Percentiles rank a stretch among this genome's conserved stretches.
Evolutionary conservation across 768 basidiomycete genomes (phyloP).

Genomic region (Mycena albidolilacea): DNA sequence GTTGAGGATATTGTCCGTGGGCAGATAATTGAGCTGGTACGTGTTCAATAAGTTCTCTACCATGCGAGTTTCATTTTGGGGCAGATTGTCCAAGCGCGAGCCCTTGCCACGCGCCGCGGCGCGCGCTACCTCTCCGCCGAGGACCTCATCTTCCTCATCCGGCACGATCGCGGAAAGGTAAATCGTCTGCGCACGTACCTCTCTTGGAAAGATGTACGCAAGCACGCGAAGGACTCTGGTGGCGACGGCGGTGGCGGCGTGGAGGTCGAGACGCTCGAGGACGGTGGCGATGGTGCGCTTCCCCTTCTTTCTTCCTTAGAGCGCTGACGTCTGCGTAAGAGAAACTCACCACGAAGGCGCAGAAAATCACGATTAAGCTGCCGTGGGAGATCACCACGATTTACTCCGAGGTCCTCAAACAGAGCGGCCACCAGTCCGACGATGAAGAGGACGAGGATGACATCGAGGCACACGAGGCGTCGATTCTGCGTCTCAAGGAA

Average conservation of each 20-base stretch:
- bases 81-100: conserved; percentile 92
- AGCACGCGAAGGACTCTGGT: conserved; percentile 92
- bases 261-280: conserved; percentile 88
- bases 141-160: conserved; percentile 96
- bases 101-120: conserved; percentile 84
- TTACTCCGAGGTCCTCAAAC: conserved; percentile 87
- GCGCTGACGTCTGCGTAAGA: conserved; percentile 57
- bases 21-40: conserved; percentile 91
- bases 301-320: background rate
- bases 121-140: conserved; percentile 92
- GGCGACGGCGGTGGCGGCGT: conserved; percentile 86
- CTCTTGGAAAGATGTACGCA: conserved; percentile 97
- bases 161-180: conserved; percentile 94
- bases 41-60: conserved; percentile 34
- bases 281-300: conserved; percentile 80
- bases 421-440: conserved; percentile 87
- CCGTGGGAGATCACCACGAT: conserved; percentile 97
- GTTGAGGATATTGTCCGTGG: conserved; percentile 96
- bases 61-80: background rate
- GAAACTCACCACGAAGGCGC: conserved; percentile 85
- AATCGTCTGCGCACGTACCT: conserved; percentile 94
- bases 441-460: conserved; percentile 98
- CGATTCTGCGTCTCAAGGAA: conserved; percentile 92
- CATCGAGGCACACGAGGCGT: conserved; percentile 95
- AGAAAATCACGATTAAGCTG: conserved; percentile 94